A percentile compares a stretch with the other conserved stretches of the same genome.
Evolutionary conservation across 495 filamentous ascomycete species (phyloP).

Genomic region (Daldinia concentrica): DNA sequence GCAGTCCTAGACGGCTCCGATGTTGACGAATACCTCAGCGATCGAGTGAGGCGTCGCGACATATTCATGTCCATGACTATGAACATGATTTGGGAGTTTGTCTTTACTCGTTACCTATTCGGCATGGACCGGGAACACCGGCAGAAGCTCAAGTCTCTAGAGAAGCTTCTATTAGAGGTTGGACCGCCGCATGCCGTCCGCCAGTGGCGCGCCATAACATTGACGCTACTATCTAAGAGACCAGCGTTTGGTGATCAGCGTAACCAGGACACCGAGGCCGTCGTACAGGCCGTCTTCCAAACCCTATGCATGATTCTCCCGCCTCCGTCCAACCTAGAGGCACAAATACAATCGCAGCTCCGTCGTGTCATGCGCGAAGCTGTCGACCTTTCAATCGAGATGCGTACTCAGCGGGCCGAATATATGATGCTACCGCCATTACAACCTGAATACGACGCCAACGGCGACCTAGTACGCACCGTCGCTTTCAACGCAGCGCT

Average conservation of each 20-base stretch:
- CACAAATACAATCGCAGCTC: conserved; percentile 79
- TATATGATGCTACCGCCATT: conserved; percentile 97
- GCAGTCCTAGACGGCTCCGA: conserved; percentile 92
- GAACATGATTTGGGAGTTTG: conserved; percentile 97
- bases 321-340: conserved; percentile 76
- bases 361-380: conserved; percentile 83
- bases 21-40: conserved; percentile 82
- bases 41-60: conserved; percentile 85
- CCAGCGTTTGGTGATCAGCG: conserved; percentile 78
- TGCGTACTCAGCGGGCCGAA: conserved; percentile 94
- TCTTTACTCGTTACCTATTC: conserved; percentile 97
- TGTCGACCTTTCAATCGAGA: conserved; percentile 88
- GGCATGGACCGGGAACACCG: conserved; percentile 98
- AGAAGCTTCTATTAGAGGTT: conserved; percentile 89
- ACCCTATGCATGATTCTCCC: conserved; percentile 82
- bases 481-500: conserved; percentile 86
- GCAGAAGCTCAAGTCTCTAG: conserved; percentile 92
- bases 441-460: conserved; percentile 93
- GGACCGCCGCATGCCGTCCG: conserved; percentile 83
- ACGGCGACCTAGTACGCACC: conserved; percentile 84
- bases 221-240: conserved; percentile 84
- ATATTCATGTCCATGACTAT: conserved; percentile 97
- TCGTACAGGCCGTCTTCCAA: conserved; percentile 83
- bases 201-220: conserved; percentile 93
- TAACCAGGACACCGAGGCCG: conserved; percentile 85